A percentile compares a stretch with the other conserved stretches of the same genome.
Conservation (phyloP, 371 early-diverging fungal species). For the Mucor piriformis region DNA sequence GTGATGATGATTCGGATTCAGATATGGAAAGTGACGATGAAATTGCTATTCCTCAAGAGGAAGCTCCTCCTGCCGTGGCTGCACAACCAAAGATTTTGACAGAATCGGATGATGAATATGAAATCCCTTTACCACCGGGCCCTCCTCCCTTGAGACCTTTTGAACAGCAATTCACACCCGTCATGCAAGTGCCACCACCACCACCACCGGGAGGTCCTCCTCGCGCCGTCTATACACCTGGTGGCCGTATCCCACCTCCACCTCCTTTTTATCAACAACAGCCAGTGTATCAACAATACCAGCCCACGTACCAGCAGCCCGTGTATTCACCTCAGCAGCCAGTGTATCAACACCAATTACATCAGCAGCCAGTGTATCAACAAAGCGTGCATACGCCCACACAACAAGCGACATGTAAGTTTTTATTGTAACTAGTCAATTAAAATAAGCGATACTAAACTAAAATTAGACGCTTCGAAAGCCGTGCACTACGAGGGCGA, state of each 20-base stretch:
- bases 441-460: too few relatives aligned
- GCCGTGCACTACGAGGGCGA: background rate
- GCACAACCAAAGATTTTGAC: slow-evolving; percentile 19
- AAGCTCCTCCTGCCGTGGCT: too few relatives aligned
- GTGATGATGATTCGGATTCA: slow-evolving; percentile 11
- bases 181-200: slow-evolving; percentile 6
- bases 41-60: background rate
- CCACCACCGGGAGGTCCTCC: slow-evolving; percentile 27
- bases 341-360: slow-evolving; percentile 8
- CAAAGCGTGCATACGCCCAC: slow-evolving; percentile 7
- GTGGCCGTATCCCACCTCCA: slow-evolving; percentile 15
- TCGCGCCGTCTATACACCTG: slow-evolving; percentile 8
- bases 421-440: background rate
- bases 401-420: slow-evolving; percentile 17
- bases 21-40: slow-evolving; percentile 8
- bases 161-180: slow-evolving; percentile 20
- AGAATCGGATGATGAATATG: slow-evolving; percentile 48
- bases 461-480: too few relatives aligned
- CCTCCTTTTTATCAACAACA: slow-evolving; percentile 9
- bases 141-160: slow-evolving; percentile 48
- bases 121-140: slow-evolving; percentile 50
- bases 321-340: too few relatives aligned
- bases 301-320: slow-evolving; percentile 11
- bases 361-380: background rate
- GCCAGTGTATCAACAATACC: background rate